phyloP scores from a whole-genome alignment of 2,329 filamentous ascomycete genomes.

The Apiospora koreana region DNA sequence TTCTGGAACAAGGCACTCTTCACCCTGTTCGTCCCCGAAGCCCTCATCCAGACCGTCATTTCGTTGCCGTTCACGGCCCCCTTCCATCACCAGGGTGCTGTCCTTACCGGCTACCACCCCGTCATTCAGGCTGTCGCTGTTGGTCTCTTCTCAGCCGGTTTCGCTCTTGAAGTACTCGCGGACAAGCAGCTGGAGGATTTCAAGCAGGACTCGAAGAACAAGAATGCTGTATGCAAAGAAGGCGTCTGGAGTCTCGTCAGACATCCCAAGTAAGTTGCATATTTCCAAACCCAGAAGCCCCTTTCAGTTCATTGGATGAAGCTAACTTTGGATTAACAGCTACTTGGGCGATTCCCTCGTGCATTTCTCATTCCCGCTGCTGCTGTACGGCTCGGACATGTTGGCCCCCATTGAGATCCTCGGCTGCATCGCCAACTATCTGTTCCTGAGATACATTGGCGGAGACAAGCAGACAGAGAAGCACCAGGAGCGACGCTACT shows the following conservation, averaged over 20 bases:
- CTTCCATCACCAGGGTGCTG: slow-evolving; percentile 42
- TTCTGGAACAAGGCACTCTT: slow-evolving; percentile 61
- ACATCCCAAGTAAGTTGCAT: slow-evolving; percentile 61
- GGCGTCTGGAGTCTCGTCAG: slow-evolving; percentile 64
- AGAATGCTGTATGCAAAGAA: slow-evolving; percentile 46
- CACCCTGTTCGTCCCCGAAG: slow-evolving; percentile 58
- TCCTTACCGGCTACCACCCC: slow-evolving; percentile 34
- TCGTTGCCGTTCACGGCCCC: slow-evolving; percentile 58
- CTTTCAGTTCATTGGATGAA: background rate
- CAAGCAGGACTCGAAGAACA: slow-evolving; percentile 38
- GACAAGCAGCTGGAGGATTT: slow-evolving; percentile 57
- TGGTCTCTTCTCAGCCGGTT: slow-evolving; percentile 56
- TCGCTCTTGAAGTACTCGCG: slow-evolving; percentile 56
- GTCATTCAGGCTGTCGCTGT: slow-evolving; percentile 46
- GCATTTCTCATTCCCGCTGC: slow-evolving; percentile 59
- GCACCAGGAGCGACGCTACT: slow-evolving; percentile 53
- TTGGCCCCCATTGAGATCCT: slow-evolving; percentile 56
- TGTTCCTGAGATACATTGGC: slow-evolving; percentile 57
- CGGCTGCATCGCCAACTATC: slow-evolving; percentile 58
- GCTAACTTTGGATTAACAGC: slow-evolving; percentile 33
- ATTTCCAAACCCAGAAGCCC: slow-evolving; percentile 11
- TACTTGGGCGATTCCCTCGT: slow-evolving; percentile 62
- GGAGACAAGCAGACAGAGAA: slow-evolving; percentile 58
- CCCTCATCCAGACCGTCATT: slow-evolving; percentile 56
- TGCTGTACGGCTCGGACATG: slow-evolving; percentile 55